phyloP scores from a whole-genome alignment of 768 basidiomycete genomes.

The Rhodotorula paludigena region DNA sequence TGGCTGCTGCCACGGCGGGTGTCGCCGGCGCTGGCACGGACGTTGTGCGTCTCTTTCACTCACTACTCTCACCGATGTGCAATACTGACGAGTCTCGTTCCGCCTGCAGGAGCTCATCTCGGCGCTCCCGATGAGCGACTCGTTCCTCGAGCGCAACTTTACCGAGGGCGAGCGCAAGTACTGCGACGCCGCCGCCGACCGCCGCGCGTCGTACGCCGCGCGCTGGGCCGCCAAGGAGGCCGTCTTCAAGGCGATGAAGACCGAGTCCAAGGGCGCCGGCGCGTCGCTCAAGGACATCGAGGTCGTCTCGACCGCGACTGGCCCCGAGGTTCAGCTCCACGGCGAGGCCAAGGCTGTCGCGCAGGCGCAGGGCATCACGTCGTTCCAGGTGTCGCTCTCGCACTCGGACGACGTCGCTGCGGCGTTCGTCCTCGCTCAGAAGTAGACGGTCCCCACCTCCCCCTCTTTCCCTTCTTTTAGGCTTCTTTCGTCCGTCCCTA shows the following conservation, averaged over 20 bases:
- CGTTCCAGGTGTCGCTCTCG: slow-evolving; percentile 76
- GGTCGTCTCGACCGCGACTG: slow-evolving; percentile 68
- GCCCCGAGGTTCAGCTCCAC: slow-evolving; percentile 71
- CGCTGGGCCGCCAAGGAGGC: slow-evolving; percentile 98
- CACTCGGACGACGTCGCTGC: slow-evolving; percentile 52
- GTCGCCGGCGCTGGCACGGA: slow-evolving; percentile 45
- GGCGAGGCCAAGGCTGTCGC: slow-evolving; percentile 72
- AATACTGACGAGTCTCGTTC: too few species aligned
- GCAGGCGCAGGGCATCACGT: slow-evolving; percentile 63
- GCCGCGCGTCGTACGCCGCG: slow-evolving; percentile 84
- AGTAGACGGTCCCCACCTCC: too few species aligned
- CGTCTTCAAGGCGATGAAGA: slow-evolving; percentile 89
- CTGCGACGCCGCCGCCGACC: slow-evolving; percentile 78
- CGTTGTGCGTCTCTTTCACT: too few species aligned
- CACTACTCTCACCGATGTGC: too few species aligned
- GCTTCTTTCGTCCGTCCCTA: too few species aligned
- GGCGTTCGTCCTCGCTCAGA: slow-evolving; percentile 5
- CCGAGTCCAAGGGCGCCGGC: slow-evolving; percentile 81
- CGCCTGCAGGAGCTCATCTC: slow-evolving; percentile 23
- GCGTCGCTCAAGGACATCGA: slow-evolving; percentile 98
- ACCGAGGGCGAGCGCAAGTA: slow-evolving; percentile 81
- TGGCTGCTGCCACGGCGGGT: slow-evolving; percentile 22
- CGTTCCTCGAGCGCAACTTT: slow-evolving; percentile 87
- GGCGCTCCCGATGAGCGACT: slow-evolving; percentile 56
- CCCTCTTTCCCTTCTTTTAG: too few species aligned